These are phyloP conservation scores for Zygoascus biomembranicola DNA, from an alignment of 805 yeast species.

Conservation along the genomic window DNA sequence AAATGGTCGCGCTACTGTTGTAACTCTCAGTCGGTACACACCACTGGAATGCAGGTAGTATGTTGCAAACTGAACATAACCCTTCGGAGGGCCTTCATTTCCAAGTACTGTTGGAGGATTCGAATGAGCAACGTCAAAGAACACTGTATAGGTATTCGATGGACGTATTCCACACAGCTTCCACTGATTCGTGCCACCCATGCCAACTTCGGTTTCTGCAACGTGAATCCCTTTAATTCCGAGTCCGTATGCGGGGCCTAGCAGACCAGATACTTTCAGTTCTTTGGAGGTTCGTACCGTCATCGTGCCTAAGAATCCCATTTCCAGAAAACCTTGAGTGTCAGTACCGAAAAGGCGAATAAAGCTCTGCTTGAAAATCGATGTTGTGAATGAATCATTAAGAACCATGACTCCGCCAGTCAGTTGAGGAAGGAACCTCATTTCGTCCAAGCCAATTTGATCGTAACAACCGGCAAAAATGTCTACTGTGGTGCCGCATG, in stretches of 20 bases:
- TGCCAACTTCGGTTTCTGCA: slow-evolving; percentile 80
- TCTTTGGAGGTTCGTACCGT: slow-evolving; percentile 78
- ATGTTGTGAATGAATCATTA: slow-evolving; percentile 87
- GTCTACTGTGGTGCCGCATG: slow-evolving; percentile 73
- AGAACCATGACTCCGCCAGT: slow-evolving; percentile 86
- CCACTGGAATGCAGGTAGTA: slow-evolving; percentile 87
- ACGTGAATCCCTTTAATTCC: slow-evolving; percentile 37
- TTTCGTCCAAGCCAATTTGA: slow-evolving; percentile 90
- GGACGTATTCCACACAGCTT: slow-evolving; percentile 71
- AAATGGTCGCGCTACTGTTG: slow-evolving; percentile 55
- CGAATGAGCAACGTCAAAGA: slow-evolving; percentile 55
- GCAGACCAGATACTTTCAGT: slow-evolving; percentile 75
- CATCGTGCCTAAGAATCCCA: slow-evolving; percentile 75
- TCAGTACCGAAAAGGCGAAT: slow-evolving; percentile 74
- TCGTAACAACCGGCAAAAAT: slow-evolving; percentile 93
- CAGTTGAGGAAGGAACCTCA: slow-evolving; percentile 70
- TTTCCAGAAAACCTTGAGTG: slow-evolving; percentile 65
- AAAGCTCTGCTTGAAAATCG: slow-evolving; percentile 87
- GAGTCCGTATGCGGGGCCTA: slow-evolving; percentile 79
- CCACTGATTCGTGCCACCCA: slow-evolving; percentile 83
- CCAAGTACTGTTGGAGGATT: slow-evolving; percentile 22
- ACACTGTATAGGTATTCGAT: slow-evolving; percentile 69
- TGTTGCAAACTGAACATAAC: slow-evolving; percentile 68
- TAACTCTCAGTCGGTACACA: slow-evolving; percentile 72
- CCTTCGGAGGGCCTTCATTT: slow-evolving; percentile 19